Percentiles rank a stretch among this genome's conserved stretches.
These are phyloP conservation scores for Boletellus ananas DNA, from an alignment of 768 basidiomycete species.

Conservation along the genomic window DNA sequence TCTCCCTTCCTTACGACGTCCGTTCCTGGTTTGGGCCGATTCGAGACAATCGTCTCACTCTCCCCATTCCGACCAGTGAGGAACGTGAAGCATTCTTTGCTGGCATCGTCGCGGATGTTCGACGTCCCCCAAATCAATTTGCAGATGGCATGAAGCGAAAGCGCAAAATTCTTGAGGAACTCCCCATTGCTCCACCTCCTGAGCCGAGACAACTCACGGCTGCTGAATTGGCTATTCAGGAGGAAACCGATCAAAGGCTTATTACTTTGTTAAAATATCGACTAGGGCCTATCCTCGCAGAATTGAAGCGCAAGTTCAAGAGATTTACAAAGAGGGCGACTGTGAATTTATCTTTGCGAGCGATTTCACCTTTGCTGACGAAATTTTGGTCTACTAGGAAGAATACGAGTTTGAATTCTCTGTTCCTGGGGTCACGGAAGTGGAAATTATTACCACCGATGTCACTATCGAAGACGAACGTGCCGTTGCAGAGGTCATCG, in stretches of 20 bases:
- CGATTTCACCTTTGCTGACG: slow-evolving; percentile 10
- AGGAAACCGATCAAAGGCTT: slow-evolving; percentile 74
- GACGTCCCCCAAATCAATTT: slow-evolving; percentile 79
- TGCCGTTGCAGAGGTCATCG: slow-evolving; percentile 42
- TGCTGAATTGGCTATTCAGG: slow-evolving; percentile 78
- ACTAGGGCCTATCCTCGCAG: slow-evolving; percentile 84
- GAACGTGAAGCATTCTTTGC: slow-evolving; percentile 77
- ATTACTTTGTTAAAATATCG: slow-evolving; percentile 83
- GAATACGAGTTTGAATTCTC: slow-evolving; percentile 61
- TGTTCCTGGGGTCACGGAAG: slow-evolving; percentile 24
- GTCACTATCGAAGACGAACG: slow-evolving; percentile 38
- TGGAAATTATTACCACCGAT: slow-evolving; percentile 36
- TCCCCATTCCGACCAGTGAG: slow-evolving; percentile 47
- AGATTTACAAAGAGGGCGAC: slow-evolving; percentile 77
- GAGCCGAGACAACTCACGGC: slow-evolving; percentile 79
- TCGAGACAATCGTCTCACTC: slow-evolving; percentile 68
- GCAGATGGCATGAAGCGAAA: slow-evolving; percentile 83
- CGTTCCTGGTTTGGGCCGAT: slow-evolving; percentile 85
- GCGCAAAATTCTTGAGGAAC: slow-evolving; percentile 78
- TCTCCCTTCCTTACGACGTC: slow-evolving; percentile 75
- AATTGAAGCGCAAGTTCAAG: slow-evolving; percentile 91
- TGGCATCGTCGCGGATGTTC: slow-evolving; percentile 63
- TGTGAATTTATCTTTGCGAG: slow-evolving; percentile 41
- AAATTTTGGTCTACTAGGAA: slow-evolving; percentile 44
- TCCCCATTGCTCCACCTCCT: slow-evolving; percentile 86